Percentiles rank a stretch among this genome's conserved stretches.
phyloP scores from a whole-genome alignment of 2,329 filamentous ascomycete genomes.

The Fusarium armeniacum region DNA sequence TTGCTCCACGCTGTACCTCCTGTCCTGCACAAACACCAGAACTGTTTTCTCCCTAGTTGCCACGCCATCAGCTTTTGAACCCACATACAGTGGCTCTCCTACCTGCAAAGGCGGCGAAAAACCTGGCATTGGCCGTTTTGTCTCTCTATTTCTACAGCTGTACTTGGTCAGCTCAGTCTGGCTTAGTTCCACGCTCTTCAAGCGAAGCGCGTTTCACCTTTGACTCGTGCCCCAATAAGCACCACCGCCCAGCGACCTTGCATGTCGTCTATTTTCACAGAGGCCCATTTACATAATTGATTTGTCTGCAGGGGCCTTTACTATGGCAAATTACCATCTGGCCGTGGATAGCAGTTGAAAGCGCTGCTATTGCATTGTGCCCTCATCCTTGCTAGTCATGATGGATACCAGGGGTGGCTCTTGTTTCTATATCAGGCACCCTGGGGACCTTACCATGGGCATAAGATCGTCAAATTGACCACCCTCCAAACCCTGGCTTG shows the following conservation, averaged over 20 bases:
- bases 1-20: constrained; percentile 46
- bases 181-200: constrained; percentile 45
- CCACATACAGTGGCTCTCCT: constrained; percentile 37
- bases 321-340: constrained; percentile 48
- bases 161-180: constrained; percentile 47
- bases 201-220: constrained; percentile 50
- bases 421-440: constrained; percentile 67
- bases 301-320: constrained; percentile 40
- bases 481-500: constrained; percentile 59
- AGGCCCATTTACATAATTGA: constrained; percentile 37
- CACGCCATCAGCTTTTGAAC: constrained; percentile 47
- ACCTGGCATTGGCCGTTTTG: constrained; percentile 37
- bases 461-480: constrained; percentile 73
- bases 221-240: constrained; percentile 47
- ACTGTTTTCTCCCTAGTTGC: constrained; percentile 46
- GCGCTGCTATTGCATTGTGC: constrained; percentile 37
- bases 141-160: constrained; percentile 32
- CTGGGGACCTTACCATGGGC: constrained; percentile 59
- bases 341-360: constrained; percentile 40
- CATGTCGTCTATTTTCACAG: constrained; percentile 41
- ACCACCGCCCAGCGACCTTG: constrained; percentile 38
- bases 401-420: constrained; percentile 50
- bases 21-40: constrained; percentile 45
- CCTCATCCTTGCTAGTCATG: constrained; percentile 45
- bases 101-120: constrained; percentile 34